phyloP scores from a whole-genome alignment of 2,329 filamentous ascomycete species.

The Chrysosporium queenslandicum region DNA sequence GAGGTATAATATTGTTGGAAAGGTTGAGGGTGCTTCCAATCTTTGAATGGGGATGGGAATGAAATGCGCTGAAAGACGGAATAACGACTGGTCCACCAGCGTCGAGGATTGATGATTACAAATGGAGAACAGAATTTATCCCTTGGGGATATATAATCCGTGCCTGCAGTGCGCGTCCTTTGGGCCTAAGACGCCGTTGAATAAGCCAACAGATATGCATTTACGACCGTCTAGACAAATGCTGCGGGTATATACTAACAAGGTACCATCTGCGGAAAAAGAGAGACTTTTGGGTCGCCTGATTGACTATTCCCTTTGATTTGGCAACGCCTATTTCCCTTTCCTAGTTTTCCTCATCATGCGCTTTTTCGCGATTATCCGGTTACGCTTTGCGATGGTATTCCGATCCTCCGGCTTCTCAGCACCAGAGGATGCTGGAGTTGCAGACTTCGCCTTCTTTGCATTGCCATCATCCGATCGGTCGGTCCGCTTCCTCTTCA shows the following conservation, averaged over 20 bases:
- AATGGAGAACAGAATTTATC: not conserved
- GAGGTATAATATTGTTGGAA: constrained; percentile 69
- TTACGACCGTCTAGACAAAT: no score
- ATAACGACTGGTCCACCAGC: not conserved
- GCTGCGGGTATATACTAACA: not conserved
- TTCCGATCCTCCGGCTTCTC: constrained; percentile 37
- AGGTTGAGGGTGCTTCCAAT: constrained; percentile 35
- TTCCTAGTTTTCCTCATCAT: constrained; percentile 59
- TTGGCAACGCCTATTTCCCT: constrained; percentile 23
- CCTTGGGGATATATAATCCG: not conserved
- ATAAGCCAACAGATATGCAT: not conserved
- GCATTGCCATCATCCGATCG: not conserved
- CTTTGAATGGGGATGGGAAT: constrained; percentile 18
- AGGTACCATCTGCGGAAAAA: not conserved
- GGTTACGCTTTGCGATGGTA: constrained; percentile 54
- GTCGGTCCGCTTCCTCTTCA: constrained; percentile 29
- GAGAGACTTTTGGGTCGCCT: no score
- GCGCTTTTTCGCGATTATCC: constrained; percentile 77
- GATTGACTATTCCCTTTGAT: not conserved
- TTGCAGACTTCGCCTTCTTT: constrained; percentile 16
- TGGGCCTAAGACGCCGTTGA: no score
- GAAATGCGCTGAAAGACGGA: not conserved
- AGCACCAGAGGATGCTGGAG: constrained; percentile 13
- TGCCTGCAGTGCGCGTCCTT: no score
- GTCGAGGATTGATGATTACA: not conserved